Conservation (phyloP, 805 yeast genomes). For the Ogataea ganodermae region DNA sequence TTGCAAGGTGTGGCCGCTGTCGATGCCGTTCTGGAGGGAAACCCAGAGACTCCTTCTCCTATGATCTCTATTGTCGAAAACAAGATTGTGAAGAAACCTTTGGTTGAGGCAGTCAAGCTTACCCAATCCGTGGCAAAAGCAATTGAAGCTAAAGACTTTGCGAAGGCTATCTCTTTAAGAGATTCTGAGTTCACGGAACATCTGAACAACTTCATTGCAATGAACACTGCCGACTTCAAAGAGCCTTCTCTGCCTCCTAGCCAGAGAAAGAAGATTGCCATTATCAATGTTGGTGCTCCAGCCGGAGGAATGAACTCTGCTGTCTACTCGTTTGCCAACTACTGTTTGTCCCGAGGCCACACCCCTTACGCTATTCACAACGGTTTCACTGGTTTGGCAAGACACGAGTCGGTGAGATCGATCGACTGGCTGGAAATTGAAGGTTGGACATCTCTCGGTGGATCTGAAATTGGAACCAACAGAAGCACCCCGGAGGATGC, state of each 20-base stretch:
- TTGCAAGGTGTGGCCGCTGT: constrained; percentile 98
- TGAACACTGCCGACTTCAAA: constrained; percentile 67
- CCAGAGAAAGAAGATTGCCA: constrained; percentile 62
- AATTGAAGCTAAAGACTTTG: constrained; percentile 64
- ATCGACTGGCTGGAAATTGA: constrained; percentile 70
- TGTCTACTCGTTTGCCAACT: constrained; percentile 72
- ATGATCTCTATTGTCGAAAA: constrained; percentile 75
- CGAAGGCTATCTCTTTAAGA: constrained; percentile 67
- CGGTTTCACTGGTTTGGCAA: constrained; percentile 71
- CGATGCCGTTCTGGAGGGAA: constrained; percentile 82
- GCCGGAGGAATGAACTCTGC: constrained; percentile 79
- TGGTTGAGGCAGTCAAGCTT: constrained; percentile 70
- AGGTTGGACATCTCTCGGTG: constrained; percentile 75
- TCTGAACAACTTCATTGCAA: constrained; percentile 61
- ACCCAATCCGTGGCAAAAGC: constrained; percentile 75
- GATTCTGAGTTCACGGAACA: constrained; percentile 72
- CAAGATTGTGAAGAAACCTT: constrained; percentile 64
- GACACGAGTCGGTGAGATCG: constrained; percentile 60
- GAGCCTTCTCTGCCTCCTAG: constrained; percentile 57
- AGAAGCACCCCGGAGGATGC: constrained; percentile 65
- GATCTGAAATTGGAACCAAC: constrained; percentile 82
- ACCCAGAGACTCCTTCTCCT: constrained; percentile 89
- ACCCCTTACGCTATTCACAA: constrained; percentile 69
- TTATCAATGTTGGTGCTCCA: constrained; percentile 79
- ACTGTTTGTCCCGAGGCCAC: constrained; percentile 77